A percentile compares a stretch with the other conserved stretches of the same genome.
Conservation (phyloP, 2,329 filamentous ascomycete species). For the Aspergillus unguis region DNA sequence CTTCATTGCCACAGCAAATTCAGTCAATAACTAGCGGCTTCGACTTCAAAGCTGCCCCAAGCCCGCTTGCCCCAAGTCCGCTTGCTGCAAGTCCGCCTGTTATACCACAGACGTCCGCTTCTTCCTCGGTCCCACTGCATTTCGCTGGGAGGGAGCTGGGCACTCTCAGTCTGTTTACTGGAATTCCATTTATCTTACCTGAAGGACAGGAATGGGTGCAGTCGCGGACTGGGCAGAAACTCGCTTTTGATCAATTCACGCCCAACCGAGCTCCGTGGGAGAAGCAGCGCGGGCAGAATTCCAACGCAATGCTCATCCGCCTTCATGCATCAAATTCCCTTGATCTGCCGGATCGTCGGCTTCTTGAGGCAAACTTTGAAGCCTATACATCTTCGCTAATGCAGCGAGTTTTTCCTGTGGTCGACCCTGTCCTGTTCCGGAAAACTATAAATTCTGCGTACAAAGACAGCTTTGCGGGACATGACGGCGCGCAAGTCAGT, state of each 20-base stretch:
- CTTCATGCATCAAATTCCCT: slow-evolving; percentile 21
- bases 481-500: slow-evolving; percentile 28
- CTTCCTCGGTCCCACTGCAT: slow-evolving; percentile 41
- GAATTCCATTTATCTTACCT: slow-evolving; percentile 50
- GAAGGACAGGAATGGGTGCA: slow-evolving; percentile 51
- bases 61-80: background rate
- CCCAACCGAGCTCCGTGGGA: slow-evolving; percentile 33
- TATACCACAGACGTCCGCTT: slow-evolving; percentile 17
- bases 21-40: background rate
- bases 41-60: background rate
- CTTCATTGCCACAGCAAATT: slow-evolving; percentile 16
- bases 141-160: slow-evolving; percentile 50
- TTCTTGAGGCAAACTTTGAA: slow-evolving; percentile 32
- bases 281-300: slow-evolving; percentile 28
- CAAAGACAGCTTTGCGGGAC: slow-evolving; percentile 16
- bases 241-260: slow-evolving; percentile 30
- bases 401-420: slow-evolving; percentile 48
- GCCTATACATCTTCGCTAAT: slow-evolving; percentile 37
- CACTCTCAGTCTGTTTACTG: slow-evolving; percentile 46
- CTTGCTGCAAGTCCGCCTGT: background rate
- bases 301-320: slow-evolving; percentile 20
- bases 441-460: slow-evolving; percentile 49
- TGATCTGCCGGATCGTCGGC: slow-evolving; percentile 36
- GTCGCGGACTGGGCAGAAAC: slow-evolving; percentile 43
- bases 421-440: slow-evolving; percentile 48